Evolutionary conservation across 2,329 filamentous ascomycete genomes (phyloP), one percentile per base, ranked within the genome.

Genomic region (Allantophomopsis lycopodina): DNA sequence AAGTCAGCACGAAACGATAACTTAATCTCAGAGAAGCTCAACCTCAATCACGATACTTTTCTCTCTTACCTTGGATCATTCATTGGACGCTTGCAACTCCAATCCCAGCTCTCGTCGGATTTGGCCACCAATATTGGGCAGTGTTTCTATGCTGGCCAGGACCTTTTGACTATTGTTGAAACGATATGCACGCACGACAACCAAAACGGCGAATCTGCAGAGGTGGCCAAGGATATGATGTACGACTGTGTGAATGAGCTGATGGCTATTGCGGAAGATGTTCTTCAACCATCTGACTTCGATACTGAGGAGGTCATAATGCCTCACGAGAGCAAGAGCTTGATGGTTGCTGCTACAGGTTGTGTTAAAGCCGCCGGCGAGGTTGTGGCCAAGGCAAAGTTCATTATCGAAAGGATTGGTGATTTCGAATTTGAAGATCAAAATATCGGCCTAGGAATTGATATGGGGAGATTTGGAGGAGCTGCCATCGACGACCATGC

Each of bases 311-410:
- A 87, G 44, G 78, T 89, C 43, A 68, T 93, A 28, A 81, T 94
- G 49, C 83, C 83, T 2, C 77, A 86, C 44, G 80, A 89, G 52
- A 86, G 85, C 47, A 78, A 75, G 47, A 71, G 78, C 20, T 68
- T 94, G 32, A 72, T 91, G 23, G 68, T 73, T 44, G 84, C 86
- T 15, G 87, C 87, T 7, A 94, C 87, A 6, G 78, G 76, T 43
- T 95, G 88, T 55, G 88, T 98, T 18, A 80, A 86, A 49, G 83
- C 85, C 16, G 87, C 88, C 35, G 89, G 89, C 32, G 87, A 94
- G 50, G 95, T 89, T 58, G 83, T 94, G 15, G 79, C 83, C 6
- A 89, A 88, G 60, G 82, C 88, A 10, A 86, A 86, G 51, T 71
- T 76, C 55, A 77, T 93, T 35, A 81, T 98, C 42, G 87, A 94